Percentiles rank a stretch among this genome's conserved stretches.
phyloP scores from a whole-genome alignment of 2,329 filamentous ascomycete genomes.

The Colletotrichum aenigma region DNA sequence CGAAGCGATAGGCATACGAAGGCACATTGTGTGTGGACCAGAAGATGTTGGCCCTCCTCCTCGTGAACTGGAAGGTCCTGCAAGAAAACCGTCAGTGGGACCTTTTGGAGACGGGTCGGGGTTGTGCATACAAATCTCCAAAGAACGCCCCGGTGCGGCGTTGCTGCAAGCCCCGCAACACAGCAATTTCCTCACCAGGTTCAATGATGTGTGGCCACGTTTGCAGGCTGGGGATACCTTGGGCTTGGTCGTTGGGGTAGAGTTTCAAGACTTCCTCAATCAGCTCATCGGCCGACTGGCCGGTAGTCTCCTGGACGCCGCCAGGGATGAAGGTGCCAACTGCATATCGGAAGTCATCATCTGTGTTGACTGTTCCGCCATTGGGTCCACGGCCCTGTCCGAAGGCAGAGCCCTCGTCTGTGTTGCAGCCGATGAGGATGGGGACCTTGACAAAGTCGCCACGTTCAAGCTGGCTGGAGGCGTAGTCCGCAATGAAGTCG shows the following conservation, averaged over 20 bases:
- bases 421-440: slow-evolving; percentile 38
- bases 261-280: slow-evolving; percentile 25
- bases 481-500: slow-evolving; percentile 37
- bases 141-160: slow-evolving; percentile 32
- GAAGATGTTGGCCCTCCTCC: slow-evolving; percentile 29
- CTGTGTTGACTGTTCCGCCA: slow-evolving; percentile 26
- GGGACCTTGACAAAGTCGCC: slow-evolving; percentile 39
- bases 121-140: slow-evolving; percentile 24
- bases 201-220: slow-evolving; percentile 34
- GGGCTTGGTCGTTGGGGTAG: slow-evolving; percentile 35
- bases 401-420: slow-evolving; percentile 32
- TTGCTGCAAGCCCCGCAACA: slow-evolving; percentile 30
- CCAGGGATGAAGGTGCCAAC: slow-evolving; percentile 14
- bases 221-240: slow-evolving; percentile 37
- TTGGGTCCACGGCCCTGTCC: slow-evolving; percentile 21
- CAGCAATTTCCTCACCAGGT: slow-evolving; percentile 26
- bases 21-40: slow-evolving; percentile 30
- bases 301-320: slow-evolving; percentile 19
- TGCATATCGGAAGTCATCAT: slow-evolving; percentile 29
- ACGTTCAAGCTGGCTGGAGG: slow-evolving; percentile 30
- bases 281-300: slow-evolving; percentile 25
- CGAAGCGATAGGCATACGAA: slow-evolving; percentile 35
- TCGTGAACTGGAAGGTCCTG: slow-evolving; percentile 27
- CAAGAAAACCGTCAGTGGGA: slow-evolving; percentile 3
- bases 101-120: background rate